Percentiles rank a stretch among this genome's conserved stretches.
phyloP scores from a whole-genome alignment of 73 alveolate species.

The Tetrahymena thermophila region DNA sequence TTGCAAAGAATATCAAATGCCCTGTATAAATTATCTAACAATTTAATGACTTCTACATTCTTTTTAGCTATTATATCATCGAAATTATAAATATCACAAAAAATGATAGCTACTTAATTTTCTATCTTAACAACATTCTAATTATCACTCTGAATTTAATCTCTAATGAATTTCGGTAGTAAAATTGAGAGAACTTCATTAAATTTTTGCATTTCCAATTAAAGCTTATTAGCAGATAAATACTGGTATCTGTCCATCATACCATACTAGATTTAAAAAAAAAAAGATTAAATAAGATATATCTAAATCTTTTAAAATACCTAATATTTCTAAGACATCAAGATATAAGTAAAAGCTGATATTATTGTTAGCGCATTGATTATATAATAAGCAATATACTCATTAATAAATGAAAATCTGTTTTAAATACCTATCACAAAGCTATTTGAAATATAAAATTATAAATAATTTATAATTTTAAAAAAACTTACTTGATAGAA shows the following conservation, averaged over 20 bases:
- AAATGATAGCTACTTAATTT: conserved; percentile 38
- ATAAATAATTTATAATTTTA: neutral
- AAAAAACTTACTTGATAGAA: neutral
- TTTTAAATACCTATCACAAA: neutral
- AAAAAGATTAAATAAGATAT: neutral
- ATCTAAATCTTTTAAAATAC: neutral
- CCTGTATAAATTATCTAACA: conserved; percentile 33
- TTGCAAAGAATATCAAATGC: conserved; percentile 43
- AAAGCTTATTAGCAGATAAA: neutral
- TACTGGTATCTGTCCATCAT: neutral
- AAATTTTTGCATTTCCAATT: neutral
- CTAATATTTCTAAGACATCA: neutral
- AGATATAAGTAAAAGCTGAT: neutral
- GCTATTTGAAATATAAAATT: neutral
- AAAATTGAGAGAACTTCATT: conserved; percentile 35
- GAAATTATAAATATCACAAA: conserved; percentile 47
- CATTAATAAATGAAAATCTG: neutral
- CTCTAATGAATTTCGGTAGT: conserved; percentile 43
- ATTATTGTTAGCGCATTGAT: neutral
- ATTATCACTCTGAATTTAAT: conserved; percentile 31
- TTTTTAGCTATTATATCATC: conserved; percentile 39
- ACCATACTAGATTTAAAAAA: neutral
- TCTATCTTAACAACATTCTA: conserved; percentile 30
- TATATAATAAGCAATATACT: neutral
- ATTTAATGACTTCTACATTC: conserved; percentile 20